phyloP scores from a whole-genome alignment of 257 asterid species.

The Solanum paucissectum region DNA sequence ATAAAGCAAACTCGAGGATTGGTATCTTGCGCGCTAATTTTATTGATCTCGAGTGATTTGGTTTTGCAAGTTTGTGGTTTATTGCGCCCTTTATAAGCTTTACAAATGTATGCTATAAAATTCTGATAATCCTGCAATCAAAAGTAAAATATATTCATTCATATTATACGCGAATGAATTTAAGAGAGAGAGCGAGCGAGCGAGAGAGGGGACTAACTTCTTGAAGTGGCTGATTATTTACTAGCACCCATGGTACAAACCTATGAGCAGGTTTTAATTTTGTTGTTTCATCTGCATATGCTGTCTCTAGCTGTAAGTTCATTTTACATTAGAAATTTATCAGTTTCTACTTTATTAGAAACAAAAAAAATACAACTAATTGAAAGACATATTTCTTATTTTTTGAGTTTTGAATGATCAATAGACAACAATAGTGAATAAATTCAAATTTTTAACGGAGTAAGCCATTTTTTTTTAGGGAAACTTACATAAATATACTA shows the following conservation, averaged over 20 bases:
- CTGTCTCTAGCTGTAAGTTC: constrained; percentile 49
- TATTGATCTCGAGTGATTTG: constrained; percentile 13
- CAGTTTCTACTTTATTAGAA: not conserved
- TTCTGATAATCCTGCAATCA: constrained; percentile 56
- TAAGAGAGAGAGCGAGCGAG: not conserved
- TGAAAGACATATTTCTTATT: not conserved
- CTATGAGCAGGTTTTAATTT: constrained; percentile 60
- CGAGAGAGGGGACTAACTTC: constrained; percentile 27
- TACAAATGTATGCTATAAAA: constrained; percentile 54
- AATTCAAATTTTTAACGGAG: not conserved
- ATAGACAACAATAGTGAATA: not conserved
- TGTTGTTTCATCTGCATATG: constrained; percentile 62
- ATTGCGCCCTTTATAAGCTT: constrained; percentile 47
- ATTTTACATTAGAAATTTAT: not conserved
- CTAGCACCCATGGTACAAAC: constrained; percentile 90
- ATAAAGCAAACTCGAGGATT: constrained; percentile 22
- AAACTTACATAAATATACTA: no score
- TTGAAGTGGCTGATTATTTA: constrained; percentile 59
- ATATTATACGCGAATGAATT: not conserved
- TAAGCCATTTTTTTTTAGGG: not conserved
- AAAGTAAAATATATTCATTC: not conserved
- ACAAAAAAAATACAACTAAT: not conserved
- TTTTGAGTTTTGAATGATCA: not conserved
- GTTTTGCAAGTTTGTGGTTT: constrained; percentile 47
- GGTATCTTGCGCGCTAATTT: not conserved